These are phyloP conservation scores for Eremochloa ophiuroides DNA, from an alignment of 176 grass and related monocot species.

Conservation along the genomic window DNA sequence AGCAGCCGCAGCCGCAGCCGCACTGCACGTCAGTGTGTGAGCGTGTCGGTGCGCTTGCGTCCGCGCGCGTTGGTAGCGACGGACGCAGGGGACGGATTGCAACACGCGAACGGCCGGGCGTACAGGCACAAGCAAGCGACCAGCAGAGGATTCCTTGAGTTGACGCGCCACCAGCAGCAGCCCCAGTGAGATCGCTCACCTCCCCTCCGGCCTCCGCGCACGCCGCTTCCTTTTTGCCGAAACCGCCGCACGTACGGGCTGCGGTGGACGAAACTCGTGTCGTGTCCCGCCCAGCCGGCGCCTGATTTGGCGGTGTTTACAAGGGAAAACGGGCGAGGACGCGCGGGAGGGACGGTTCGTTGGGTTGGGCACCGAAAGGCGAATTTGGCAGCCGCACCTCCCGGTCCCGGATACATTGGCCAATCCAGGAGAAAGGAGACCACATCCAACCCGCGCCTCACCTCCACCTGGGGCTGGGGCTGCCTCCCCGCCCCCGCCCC, in stretches of 20 bases:
- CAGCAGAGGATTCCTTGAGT: background rate
- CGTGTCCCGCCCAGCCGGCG: background rate
- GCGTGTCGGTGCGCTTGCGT: too few species aligned
- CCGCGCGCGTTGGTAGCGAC: background rate
- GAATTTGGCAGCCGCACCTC: too few species aligned
- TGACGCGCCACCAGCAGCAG: background rate
- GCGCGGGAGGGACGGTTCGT: background rate
- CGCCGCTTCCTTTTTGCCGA: too few species aligned
- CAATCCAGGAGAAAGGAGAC: too few species aligned
- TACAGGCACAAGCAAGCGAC: background rate
- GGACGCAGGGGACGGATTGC: background rate
- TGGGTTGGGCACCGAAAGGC: background rate
- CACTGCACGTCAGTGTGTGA: too few species aligned
- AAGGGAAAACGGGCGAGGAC: background rate
- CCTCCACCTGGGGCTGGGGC: too few species aligned
- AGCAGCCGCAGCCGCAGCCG: too few species aligned
- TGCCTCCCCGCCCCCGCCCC: too few species aligned
- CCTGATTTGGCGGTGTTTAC: background rate
- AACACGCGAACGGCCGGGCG: constrained; percentile 18
- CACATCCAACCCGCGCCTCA: too few species aligned
- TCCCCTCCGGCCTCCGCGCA: too few species aligned
- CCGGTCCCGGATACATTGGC: background rate
- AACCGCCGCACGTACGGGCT: too few species aligned
- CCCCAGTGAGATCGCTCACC: background rate
- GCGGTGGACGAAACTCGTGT: background rate